phyloP scores from a whole-genome alignment of 2,329 filamentous ascomycete species.

The Fusarium sororula region DNA sequence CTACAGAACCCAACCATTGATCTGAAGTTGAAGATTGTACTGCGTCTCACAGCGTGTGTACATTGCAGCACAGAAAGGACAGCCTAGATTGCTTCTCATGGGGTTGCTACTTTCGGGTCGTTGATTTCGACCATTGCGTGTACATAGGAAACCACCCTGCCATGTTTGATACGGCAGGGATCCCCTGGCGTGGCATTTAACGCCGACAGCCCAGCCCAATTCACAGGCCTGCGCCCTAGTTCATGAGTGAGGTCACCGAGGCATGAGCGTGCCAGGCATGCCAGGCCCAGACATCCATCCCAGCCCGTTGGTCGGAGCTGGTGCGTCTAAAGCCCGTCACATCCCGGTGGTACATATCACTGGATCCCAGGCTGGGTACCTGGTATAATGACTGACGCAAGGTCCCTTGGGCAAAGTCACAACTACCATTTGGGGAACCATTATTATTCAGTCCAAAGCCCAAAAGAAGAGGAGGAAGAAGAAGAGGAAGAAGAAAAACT shows the following conservation, averaged over 20 bases:
- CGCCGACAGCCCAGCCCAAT: slow-evolving; percentile 12
- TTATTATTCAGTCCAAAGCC: neutral
- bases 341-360: slow-evolving; percentile 1
- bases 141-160: slow-evolving; percentile 5
- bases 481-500: neutral
- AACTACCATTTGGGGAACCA: neutral
- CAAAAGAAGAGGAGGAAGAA: no score
- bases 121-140: neutral
- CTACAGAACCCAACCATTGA: neutral
- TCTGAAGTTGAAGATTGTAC: neutral
- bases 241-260: slow-evolving; percentile 20
- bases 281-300: slow-evolving; percentile 34
- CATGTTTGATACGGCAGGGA: slow-evolving; percentile 16
- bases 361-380: neutral
- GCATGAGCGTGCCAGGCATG: neutral
- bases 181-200: slow-evolving; percentile 20
- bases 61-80: neutral
- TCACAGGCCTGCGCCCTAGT: neutral
- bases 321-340: slow-evolving; percentile 22
- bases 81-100: slow-evolving; percentile 21
- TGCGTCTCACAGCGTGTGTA: neutral
- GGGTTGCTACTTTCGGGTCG: slow-evolving; percentile 16
- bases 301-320: slow-evolving; percentile 37
- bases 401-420: neutral
- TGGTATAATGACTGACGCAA: neutral